These are phyloP conservation scores for Lipomyces lipofer DNA, from an alignment of 805 yeast genomes.

Conservation along the genomic window DNA sequence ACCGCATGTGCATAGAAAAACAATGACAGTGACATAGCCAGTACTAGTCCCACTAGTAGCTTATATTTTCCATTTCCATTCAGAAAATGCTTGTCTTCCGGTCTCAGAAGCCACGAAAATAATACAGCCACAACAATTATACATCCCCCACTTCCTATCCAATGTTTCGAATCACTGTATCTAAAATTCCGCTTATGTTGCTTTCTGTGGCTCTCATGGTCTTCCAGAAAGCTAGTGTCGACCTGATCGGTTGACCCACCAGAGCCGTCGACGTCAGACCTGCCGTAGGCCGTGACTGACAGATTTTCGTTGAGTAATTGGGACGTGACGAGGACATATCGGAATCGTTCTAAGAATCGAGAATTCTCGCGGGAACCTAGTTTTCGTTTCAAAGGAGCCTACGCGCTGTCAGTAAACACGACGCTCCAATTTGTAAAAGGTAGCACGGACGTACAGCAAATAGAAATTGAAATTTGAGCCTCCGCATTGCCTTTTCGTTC, in stretches of 20 bases:
- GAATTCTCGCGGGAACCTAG: conserved; percentile 35
- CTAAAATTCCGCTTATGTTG: background rate
- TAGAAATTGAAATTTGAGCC: conserved; percentile 20
- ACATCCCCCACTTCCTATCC: conserved; percentile 43
- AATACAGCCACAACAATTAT: conserved; percentile 39
- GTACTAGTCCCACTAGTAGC: conserved; percentile 16
- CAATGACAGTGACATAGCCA: conserved; percentile 13
- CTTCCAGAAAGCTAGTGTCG: background rate
- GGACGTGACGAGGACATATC: conserved; percentile 52
- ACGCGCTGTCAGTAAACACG: background rate
- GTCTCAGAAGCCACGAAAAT: conserved; percentile 35
- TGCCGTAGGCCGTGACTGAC: conserved; percentile 9
- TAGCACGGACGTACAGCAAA: conserved; percentile 26
- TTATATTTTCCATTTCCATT: conserved; percentile 9
- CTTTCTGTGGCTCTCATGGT: background rate
- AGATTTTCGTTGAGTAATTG: conserved; percentile 47
- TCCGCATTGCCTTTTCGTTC: conserved; percentile 16
- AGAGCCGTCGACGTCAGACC: background rate
- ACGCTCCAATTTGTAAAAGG: background rate
- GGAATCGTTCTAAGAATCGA: conserved; percentile 52
- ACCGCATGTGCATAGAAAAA: conserved; percentile 29
- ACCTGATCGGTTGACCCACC: no score
- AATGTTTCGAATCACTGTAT: conserved; percentile 25
- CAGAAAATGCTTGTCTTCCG: conserved; percentile 6
- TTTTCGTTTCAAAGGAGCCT: conserved; percentile 22